phyloP scores from a whole-genome alignment of 2,329 filamentous ascomycete genomes.

The Pseudocercospora cruenta region DNA sequence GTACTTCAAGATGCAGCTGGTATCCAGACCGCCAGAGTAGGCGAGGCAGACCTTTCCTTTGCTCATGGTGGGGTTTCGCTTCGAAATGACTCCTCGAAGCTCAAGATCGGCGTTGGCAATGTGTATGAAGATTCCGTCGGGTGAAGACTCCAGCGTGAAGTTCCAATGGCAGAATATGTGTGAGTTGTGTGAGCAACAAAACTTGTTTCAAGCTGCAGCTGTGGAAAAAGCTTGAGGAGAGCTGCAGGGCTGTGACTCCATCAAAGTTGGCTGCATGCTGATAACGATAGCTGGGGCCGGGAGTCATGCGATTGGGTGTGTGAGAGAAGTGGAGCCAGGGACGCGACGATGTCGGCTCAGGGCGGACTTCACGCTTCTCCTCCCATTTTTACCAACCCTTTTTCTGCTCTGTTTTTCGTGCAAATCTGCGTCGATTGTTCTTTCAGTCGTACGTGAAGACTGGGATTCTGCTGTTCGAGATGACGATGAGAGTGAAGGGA shows the following conservation, averaged over 20 bases:
- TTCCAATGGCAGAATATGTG: neutral
- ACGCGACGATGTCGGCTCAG: neutral
- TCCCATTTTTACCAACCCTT: neutral
- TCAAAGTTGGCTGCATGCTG: neutral
- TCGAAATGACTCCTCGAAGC: slow-evolving; percentile 9
- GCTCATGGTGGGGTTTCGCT: slow-evolving; percentile 23
- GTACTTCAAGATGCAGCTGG: slow-evolving; percentile 58
- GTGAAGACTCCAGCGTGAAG: neutral
- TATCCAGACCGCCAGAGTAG: slow-evolving; percentile 62
- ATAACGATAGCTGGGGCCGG: neutral
- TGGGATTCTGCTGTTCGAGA: neutral
- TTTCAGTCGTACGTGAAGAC: neutral
- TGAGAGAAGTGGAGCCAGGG: neutral
- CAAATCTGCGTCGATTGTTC: neutral
- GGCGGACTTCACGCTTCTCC: neutral
- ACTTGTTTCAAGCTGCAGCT: neutral
- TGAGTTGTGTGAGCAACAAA: neutral
- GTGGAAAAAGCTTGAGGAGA: neutral
- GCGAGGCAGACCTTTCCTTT: slow-evolving; percentile 51
- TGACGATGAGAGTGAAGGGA: neutral
- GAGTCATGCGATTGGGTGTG: neutral
- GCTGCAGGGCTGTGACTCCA: neutral
- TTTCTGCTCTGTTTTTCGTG: neutral
- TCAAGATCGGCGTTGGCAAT: slow-evolving; percentile 6
- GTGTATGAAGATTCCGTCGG: slow-evolving; percentile 3